Conservation (phyloP, 371 early-diverging fungal genomes). For the Mucor racemosus region DNA sequence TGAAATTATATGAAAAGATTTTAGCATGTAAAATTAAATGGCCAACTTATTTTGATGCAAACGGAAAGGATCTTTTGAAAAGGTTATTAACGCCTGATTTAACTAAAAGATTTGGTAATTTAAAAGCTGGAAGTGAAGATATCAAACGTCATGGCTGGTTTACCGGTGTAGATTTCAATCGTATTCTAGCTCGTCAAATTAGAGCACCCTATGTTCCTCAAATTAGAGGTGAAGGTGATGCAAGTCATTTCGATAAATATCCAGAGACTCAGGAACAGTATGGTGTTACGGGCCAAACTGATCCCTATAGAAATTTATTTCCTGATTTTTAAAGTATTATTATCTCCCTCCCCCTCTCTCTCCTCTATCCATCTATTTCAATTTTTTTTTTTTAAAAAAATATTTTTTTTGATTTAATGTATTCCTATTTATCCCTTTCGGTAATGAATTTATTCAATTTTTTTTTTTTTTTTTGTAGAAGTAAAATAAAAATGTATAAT, state of each 20-base stretch:
- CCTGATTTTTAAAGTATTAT: conserved; percentile 28
- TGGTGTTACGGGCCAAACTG: conserved; percentile 33
- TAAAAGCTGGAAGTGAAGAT: conserved; percentile 84
- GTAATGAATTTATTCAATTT: too few species aligned
- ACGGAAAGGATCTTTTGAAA: conserved; percentile 88
- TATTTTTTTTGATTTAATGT: background rate
- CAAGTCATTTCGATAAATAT: conserved; percentile 92
- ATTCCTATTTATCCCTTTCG: too few species aligned
- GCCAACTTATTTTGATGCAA: conserved; percentile 88
- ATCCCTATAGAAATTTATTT: conserved; percentile 27
- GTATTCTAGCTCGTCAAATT: conserved; percentile 72
- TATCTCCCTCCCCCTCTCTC: background rate
- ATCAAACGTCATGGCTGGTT: conserved; percentile 96
- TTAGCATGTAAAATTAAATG: conserved; percentile 82
- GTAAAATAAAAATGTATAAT: too few species aligned
- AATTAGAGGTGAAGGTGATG: conserved; percentile 84
- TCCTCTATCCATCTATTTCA: too few species aligned
- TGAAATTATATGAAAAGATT: conserved; percentile 93
- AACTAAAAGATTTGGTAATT: conserved; percentile 88
- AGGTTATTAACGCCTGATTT: conserved; percentile 84
- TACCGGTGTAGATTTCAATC: conserved; percentile 89
- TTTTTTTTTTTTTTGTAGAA: too few species aligned
- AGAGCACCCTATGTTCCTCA: conserved; percentile 90
- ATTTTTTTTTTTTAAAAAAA: background rate
- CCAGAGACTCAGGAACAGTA: conserved; percentile 77